Percentiles rank a stretch among this genome's conserved stretches.
Conservation (phyloP, 2,329 filamentous ascomycete species). For the Blastomyces parvus region DNA sequence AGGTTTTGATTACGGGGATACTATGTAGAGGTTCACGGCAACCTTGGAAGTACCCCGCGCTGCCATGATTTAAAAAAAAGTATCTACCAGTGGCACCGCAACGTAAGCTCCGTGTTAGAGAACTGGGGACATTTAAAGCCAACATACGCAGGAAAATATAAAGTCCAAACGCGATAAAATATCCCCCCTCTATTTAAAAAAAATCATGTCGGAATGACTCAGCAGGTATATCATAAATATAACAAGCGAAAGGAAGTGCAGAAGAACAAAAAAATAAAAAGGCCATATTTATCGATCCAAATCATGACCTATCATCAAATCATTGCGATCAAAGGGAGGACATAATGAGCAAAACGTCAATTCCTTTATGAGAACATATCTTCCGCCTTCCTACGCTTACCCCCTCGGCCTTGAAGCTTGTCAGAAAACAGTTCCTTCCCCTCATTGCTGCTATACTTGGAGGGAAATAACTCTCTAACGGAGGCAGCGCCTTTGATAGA, state of each 20-base stretch:
- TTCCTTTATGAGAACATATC: slow-evolving; percentile 57
- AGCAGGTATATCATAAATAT: neutral
- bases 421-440: slow-evolving; percentile 62
- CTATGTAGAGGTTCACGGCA: neutral
- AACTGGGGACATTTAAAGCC: neutral
- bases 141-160: neutral
- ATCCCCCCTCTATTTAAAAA: neutral
- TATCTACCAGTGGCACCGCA: neutral
- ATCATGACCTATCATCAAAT: slow-evolving; percentile 4
- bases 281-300: neutral
- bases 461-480: slow-evolving; percentile 60
- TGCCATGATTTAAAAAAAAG: neutral
- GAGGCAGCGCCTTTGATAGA: slow-evolving; percentile 60
- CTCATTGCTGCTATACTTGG: slow-evolving; percentile 48
- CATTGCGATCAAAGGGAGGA: neutral
- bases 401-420: slow-evolving; percentile 48
- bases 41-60: no score
- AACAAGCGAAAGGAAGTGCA: neutral
- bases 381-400: slow-evolving; percentile 57
- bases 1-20: no score
- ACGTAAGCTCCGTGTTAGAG: neutral
- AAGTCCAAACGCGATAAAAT: neutral
- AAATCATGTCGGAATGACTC: neutral
- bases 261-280: neutral
- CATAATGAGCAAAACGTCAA: neutral